Conservation (phyloP, 768 basidiomycete species). For the Leccinellum albellum region DNA sequence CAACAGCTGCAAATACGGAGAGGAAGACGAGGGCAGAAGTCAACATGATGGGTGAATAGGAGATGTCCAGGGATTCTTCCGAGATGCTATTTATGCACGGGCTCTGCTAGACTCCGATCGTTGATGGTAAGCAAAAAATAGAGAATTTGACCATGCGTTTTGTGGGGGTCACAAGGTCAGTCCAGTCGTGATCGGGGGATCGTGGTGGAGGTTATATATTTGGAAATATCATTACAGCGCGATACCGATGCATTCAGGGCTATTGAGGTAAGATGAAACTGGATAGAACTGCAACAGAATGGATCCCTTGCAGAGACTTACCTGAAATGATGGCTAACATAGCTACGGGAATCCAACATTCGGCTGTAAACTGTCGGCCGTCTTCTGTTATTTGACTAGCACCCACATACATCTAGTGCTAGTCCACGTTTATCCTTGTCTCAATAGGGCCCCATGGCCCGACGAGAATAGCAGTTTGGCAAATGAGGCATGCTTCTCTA, state of each 20-base stretch:
- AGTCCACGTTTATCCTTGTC: neutral
- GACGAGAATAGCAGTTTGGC: neutral
- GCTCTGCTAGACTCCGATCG: neutral
- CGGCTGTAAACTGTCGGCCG: neutral
- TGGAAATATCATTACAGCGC: neutral
- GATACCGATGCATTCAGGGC: neutral
- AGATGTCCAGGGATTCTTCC: neutral
- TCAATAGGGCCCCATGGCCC: neutral
- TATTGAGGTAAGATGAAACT: neutral
- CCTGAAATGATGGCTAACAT: neutral
- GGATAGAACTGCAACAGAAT: neutral
- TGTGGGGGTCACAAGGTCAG: neutral
- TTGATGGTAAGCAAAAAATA: neutral
- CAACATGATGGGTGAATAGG: slow-evolving; percentile 14
- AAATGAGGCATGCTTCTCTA: neutral
- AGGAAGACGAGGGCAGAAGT: slow-evolving; percentile 15
- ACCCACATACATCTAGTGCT: neutral
- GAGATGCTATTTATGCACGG: slow-evolving; percentile 11
- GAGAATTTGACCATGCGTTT: neutral
- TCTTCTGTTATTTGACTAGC: neutral
- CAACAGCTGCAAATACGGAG: slow-evolving; percentile 13
- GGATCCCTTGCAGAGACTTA: neutral
- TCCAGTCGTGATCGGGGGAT: neutral
- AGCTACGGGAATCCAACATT: neutral
- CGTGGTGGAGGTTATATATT: neutral